These are phyloP conservation scores for Ceratocystis cubensis DNA, from an alignment of 2,329 filamentous ascomycete genomes.

Conservation along the genomic window DNA sequence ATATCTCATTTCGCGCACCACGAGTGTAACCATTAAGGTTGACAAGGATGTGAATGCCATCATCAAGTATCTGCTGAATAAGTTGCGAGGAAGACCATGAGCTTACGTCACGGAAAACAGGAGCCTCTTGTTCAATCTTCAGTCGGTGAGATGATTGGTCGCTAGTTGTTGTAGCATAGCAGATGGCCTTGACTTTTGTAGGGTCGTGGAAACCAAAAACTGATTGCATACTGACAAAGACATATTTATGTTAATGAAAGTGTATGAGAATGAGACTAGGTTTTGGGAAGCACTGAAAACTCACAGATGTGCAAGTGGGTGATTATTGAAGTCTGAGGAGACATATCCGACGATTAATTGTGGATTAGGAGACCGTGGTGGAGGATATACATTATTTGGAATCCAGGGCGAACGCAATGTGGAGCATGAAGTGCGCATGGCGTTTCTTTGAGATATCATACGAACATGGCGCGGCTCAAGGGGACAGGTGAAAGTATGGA, in stretches of 20 bases:
- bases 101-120: constrained; percentile 80
- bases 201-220: constrained; percentile 85
- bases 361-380: constrained; percentile 68
- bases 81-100: constrained; percentile 74
- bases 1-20: constrained; percentile 93
- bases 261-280: neutral
- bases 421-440: constrained; percentile 79
- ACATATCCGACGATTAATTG: constrained; percentile 89
- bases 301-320: constrained; percentile 80
- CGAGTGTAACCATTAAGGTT: constrained; percentile 98
- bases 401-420: constrained; percentile 82
- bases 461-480: constrained; percentile 84
- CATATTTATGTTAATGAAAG: neutral
- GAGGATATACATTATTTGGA: constrained; percentile 65
- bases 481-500: constrained; percentile 95
- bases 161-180: constrained; percentile 87
- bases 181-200: constrained; percentile 66
- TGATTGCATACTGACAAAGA: constrained; percentile 65
- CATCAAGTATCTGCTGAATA: constrained; percentile 71
- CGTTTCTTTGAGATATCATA: constrained; percentile 89
- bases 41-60: constrained; percentile 86
- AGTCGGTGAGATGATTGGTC: constrained; percentile 80
- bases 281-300: constrained; percentile 23
- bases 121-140: constrained; percentile 86
- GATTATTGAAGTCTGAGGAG: constrained; percentile 98